These are phyloP conservation scores for Vigna angularis DNA, from an alignment of 306 rosid genomes.

Conservation along the genomic window DNA sequence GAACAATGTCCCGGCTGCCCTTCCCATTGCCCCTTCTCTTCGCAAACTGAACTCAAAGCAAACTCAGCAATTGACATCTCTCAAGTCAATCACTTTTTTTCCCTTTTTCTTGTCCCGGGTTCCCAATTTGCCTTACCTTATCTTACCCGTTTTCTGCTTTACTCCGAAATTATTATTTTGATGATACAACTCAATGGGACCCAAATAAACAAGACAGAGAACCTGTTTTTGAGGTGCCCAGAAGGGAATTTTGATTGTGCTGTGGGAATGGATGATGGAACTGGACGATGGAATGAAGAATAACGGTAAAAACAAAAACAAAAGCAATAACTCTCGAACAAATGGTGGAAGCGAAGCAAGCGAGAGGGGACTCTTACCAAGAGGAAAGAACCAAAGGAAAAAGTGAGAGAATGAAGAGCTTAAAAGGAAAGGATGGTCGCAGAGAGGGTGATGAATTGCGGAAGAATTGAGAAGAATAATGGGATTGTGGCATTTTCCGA, in stretches of 20 bases:
- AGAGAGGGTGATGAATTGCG: constrained; percentile 39
- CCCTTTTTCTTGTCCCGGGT: neutral
- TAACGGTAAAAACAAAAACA: neutral
- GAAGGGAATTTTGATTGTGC: neutral
- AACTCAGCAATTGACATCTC: constrained; percentile 65
- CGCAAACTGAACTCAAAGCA: constrained; percentile 57
- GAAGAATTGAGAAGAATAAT: constrained; percentile 38
- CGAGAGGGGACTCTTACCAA: constrained; percentile 79
- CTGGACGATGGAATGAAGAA: neutral
- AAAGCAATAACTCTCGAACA: constrained; percentile 47
- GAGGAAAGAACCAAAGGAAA: constrained; percentile 66
- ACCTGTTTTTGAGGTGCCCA: constrained; percentile 12
- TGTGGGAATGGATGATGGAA: neutral
- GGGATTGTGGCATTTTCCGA: constrained; percentile 39
- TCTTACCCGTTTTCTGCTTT: constrained; percentile 8
- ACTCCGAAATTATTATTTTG: too few species aligned
- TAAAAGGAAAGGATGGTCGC: constrained; percentile 49
- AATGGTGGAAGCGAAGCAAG: constrained; percentile 27
- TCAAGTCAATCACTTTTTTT: constrained; percentile 33
- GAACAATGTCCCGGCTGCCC: constrained; percentile 45
- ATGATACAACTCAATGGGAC: neutral
- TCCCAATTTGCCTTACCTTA: constrained; percentile 22
- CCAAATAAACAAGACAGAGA: neutral
- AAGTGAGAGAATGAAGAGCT: constrained; percentile 43
- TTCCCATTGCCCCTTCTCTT: constrained; percentile 48